Base-by-base conservation (phyloP, 2,329 filamentous ascomycete species). In the Fonsecaea monophora region DNA sequence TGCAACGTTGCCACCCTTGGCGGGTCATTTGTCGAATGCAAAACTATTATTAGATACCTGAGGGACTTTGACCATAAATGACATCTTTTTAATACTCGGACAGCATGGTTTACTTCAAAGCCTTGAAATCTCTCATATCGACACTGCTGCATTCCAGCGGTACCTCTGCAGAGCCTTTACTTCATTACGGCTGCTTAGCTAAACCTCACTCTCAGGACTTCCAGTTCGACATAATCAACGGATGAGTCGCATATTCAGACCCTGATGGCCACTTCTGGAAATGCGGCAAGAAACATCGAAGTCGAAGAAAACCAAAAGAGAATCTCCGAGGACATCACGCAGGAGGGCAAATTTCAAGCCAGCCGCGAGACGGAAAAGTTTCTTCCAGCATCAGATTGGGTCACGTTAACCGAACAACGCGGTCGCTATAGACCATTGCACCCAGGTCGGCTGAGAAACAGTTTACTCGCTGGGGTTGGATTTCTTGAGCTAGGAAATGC, bases 401-500 rank as follows among this genome's bases (percentile, higher is more conserved):
- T 55, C 15, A 55, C 34, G 13, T 55, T 55, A n/a, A n/a, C 12
- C 35, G 34, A n/a, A 58, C 15, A 37, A 45, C 15, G 25, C 18
- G 60, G 34, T 18, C 34, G 40, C 15, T 53, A 53, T 30, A n/a
- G 15, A 5, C n/a, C 45, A 4, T 15, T 38, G 21, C 21, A 55
- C 34, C 60, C 45, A 8, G 35, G n/a, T 3, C 60, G 60, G 4
- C 34, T 62, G 40, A 53, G 64, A 65, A 78, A 70, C 75, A 77
- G 68, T 61, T 74, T 82, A 2, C 75, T 81, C 8, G 71, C 73
- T 0, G 74, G 77, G 12, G 78, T 85, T 1, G 85, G 84, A 0
- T 83, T 83, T 56, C 80, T 87, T 18, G 85, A 87, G 67, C 77
- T 86, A 1, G 83, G 82, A 61, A 87, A 87, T 71, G 83, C 84